Percentiles rank a stretch among this genome's conserved stretches.
Evolutionary conservation across 2,329 filamentous ascomycete species (phyloP).

Genomic region (Emydomyces testavorans): DNA sequence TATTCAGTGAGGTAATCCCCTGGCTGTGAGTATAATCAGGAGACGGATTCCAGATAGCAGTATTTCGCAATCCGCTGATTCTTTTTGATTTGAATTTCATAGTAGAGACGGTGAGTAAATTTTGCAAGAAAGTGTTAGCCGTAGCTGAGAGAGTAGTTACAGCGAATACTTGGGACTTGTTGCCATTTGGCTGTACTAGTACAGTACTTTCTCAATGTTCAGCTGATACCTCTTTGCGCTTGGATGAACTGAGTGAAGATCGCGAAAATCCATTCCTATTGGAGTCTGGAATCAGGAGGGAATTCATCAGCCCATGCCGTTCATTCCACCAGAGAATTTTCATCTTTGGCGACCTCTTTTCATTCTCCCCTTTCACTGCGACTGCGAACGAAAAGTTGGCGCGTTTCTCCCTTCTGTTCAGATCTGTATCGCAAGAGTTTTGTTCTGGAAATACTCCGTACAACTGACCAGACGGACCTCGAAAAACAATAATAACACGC

Average conservation of each 20-base stretch:
- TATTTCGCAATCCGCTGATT: no score
- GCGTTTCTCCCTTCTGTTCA: not conserved
- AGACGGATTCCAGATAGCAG: no score
- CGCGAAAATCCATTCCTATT: not conserved
- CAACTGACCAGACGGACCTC: slow-evolving; percentile 2
- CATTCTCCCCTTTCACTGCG: not conserved
- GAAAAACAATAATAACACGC: slow-evolving; percentile 9
- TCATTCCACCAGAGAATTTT: not conserved
- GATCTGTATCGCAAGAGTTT: not conserved
- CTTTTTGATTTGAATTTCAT: no score
- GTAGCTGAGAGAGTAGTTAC: no score
- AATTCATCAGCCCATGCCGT: not conserved
- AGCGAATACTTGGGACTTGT: no score
- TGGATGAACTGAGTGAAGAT: slow-evolving; percentile 1
- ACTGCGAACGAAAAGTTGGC: not conserved
- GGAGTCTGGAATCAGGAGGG: not conserved
- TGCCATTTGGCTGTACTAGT: not conserved
- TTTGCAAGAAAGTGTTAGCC: no score
- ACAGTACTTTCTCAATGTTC: not conserved
- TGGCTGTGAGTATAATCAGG: no score
- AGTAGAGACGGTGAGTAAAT: no score
- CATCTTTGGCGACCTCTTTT: not conserved
- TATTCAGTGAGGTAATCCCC: no score
- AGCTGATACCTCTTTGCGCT: not conserved
- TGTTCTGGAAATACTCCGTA: slow-evolving; percentile 13